A percentile compares a stretch with the other conserved stretches of the same genome.
Evolutionary conservation across 164 flowering plant genomes (phyloP).

Genomic region (Chimonanthus praecox): DNA sequence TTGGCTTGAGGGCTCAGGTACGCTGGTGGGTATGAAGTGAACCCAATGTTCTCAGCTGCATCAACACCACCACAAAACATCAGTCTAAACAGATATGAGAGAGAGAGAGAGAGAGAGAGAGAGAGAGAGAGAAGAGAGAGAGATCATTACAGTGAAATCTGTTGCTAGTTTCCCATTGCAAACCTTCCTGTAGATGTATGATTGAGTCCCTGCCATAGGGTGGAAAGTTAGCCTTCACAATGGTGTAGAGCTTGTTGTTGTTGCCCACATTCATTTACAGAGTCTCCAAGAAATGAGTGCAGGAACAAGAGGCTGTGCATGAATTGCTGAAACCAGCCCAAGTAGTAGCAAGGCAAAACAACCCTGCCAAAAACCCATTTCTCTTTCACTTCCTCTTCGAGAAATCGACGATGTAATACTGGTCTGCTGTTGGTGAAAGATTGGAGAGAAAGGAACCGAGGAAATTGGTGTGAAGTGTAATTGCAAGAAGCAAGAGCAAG

Average conservation of each 20-base stretch:
- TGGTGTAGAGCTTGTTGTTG: conserved; percentile 62
- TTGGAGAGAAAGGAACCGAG: background rate
- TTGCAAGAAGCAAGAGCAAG: conserved; percentile 13
- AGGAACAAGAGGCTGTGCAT: conserved; percentile 69
- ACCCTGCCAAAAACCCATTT: conserved; percentile 26
- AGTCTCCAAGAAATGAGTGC: conserved; percentile 80
- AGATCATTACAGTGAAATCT: conserved; percentile 56
- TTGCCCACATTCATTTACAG: conserved; percentile 84
- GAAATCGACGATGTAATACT: background rate
- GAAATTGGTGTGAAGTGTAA: background rate
- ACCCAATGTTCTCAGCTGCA: conserved; percentile 82
- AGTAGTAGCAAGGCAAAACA: conserved; percentile 5
- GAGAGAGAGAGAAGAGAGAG: background rate
- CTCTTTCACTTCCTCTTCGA: background rate
- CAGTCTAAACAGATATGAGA: background rate
- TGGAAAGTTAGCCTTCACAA: conserved; percentile 70
- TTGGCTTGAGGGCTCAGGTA: conserved; percentile 62
- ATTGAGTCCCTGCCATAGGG: conserved; percentile 83
- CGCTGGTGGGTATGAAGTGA: conserved; percentile 75
- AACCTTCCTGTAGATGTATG: conserved; percentile 78
- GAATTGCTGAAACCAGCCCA: conserved; percentile 18
- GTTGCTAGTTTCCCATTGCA: conserved; percentile 87
- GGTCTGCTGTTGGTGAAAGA: background rate
- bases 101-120: too few relatives aligned
- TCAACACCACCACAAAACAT: conserved; percentile 2